phyloP scores from a whole-genome alignment of 225 moss, liverwort and hornwort genomes.

The Polytrichum formosum region DNA sequence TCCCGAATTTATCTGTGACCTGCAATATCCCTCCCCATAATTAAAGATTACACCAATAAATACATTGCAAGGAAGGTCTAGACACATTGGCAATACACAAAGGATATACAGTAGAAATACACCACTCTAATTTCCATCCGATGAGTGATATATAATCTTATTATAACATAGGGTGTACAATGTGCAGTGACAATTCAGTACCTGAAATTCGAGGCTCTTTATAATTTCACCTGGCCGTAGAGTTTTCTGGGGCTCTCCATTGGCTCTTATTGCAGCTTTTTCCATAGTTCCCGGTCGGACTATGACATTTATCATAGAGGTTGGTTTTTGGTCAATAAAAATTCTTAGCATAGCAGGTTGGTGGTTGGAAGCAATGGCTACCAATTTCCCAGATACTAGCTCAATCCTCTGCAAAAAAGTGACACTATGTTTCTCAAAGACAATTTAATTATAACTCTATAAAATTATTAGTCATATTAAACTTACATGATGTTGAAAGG shows the following conservation, averaged over 20 bases:
- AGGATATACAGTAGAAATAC: too few relatives aligned
- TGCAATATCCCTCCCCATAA: constrained; percentile 2
- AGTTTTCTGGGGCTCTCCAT: background rate
- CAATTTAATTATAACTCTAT: too few relatives aligned
- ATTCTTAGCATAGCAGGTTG: constrained; percentile 3
- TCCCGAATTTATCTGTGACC: constrained; percentile 14
- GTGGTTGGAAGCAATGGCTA: background rate
- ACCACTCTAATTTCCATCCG: too few relatives aligned
- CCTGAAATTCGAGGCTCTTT: constrained; percentile 17
- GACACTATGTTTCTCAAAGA: too few relatives aligned
- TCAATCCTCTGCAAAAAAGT: constrained; percentile 10
- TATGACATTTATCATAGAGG: constrained; percentile 1
- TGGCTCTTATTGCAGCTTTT: background rate
- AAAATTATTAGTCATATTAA: too few relatives aligned
- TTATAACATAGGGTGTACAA: background rate
- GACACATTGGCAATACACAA: too few relatives aligned
- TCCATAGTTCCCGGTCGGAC: constrained; percentile 10
- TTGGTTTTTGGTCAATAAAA: background rate
- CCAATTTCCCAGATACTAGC: constrained; percentile 5
- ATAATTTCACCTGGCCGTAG: constrained; percentile 14
- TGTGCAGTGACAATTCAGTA: background rate
- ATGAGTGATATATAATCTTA: background rate
- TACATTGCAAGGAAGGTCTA: too few relatives aligned
- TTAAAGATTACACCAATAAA: too few relatives aligned
- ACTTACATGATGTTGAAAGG: too few relatives aligned